Base-by-base conservation (phyloP, 192 early-diverging fungal species). In the Physocladia obscura region DNA sequence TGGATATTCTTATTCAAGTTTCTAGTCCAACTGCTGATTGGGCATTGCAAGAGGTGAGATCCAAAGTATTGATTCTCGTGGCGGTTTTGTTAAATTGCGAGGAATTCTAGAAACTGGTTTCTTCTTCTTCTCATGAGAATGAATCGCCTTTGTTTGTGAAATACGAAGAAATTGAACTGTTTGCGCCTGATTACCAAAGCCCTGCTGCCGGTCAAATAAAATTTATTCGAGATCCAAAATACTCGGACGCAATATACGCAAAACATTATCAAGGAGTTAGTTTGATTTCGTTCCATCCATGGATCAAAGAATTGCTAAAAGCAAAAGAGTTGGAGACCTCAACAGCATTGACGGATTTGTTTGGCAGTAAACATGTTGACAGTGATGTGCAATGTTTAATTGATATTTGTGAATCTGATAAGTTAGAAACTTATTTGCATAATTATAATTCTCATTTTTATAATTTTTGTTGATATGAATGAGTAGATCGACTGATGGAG, bases 371-470 rank as follows among this genome's bases (percentile, higher is more conserved):
- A 38, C 62, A 65, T 32, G 48, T 65, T 19, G 27, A n/a, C 8
- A 56, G 40, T 13, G 54, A 68, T 22, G 37, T 68, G 15, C 51
- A 68, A 49, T 26, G 51, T 24, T 32, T 57, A 13, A 35, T 68
- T 22, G 65, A 68, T 0, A 15, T 49, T 30, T 30, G 57, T 58
- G 40, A 44, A 13, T 13, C 40, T 44, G 40, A 44, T 44, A 44
- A 44, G n/a, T 44, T 8, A n/a, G 40, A n/a, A n/a, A 44, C 8
- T 44, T 44, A 8, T 44, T 44, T 13, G n/a, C 40, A 8, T n/a
- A n/a, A 13, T 44, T n/a, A 44, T 44, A n/a, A n/a, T n/a, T n/a
- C n/a, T n/a, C n/a, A n/a, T n/a, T n/a, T n/a, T n/a, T n/a, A n/a
- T n/a, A n/a, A n/a, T n/a, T n/a, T n/a, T n/a, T n/a, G n/a, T n/a